A percentile compares a stretch with the other conserved stretches of the same genome.
Conservation (phyloP, 2,329 filamentous ascomycete genomes). For the Aureobasidium melanogenum region DNA sequence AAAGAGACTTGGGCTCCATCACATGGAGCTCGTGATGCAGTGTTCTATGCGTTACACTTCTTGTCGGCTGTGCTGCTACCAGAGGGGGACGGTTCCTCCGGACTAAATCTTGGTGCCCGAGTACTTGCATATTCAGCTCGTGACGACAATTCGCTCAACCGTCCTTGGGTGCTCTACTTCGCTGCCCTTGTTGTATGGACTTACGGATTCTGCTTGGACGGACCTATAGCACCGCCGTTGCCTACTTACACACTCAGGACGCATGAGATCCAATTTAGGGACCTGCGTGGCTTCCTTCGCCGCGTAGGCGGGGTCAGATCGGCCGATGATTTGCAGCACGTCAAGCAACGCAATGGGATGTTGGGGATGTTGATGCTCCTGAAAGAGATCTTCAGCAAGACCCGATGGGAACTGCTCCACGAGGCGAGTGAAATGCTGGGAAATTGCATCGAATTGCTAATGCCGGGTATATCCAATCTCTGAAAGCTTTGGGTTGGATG, state of each 20-base stretch:
- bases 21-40: slow-evolving; percentile 79
- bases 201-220: slow-evolving; percentile 86
- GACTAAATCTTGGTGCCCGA: slow-evolving; percentile 16
- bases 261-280: slow-evolving; percentile 57
- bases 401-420: slow-evolving; percentile 83
- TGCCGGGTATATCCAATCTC: slow-evolving; percentile 17
- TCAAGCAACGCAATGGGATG: slow-evolving; percentile 72
- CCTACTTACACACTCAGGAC: slow-evolving; percentile 42
- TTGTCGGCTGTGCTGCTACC: slow-evolving; percentile 73
- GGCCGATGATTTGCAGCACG: slow-evolving; percentile 66
- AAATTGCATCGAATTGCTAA: slow-evolving; percentile 65
- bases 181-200: slow-evolving; percentile 88
- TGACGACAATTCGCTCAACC: slow-evolving; percentile 81
- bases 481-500: not conserved
- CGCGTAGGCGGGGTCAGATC: slow-evolving; percentile 62
- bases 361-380: slow-evolving; percentile 74
- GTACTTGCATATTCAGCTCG: slow-evolving; percentile 61
- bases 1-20: slow-evolving; percentile 83
- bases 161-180: slow-evolving; percentile 94
- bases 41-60: slow-evolving; percentile 86
- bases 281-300: slow-evolving; percentile 73
- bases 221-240: slow-evolving; percentile 48
- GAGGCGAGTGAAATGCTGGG: slow-evolving; percentile 73
- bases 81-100: slow-evolving; percentile 32
- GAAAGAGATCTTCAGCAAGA: slow-evolving; percentile 69